phyloP scores from a whole-genome alignment of 352 stramenopile species.

The Pythium dissimile region DNA sequence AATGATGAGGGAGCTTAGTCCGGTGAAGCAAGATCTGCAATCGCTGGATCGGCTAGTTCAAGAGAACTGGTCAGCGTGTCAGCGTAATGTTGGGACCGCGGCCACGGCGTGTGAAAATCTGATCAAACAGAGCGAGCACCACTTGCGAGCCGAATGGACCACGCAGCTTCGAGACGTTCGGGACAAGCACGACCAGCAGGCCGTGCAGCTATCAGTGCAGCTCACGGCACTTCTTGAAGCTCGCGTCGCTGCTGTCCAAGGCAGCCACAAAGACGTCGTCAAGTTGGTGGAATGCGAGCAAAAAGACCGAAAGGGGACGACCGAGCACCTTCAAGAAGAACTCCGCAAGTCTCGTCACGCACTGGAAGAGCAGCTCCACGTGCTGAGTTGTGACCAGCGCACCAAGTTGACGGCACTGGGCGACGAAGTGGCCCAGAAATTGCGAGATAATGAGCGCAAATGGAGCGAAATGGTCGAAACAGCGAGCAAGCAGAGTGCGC shows the following conservation, averaged over 20 bases:
- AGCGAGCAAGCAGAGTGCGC: background rate
- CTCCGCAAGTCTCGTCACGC: slow-evolving; percentile 40
- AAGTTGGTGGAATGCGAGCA: slow-evolving; percentile 33
- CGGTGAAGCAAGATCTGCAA: slow-evolving; percentile 5
- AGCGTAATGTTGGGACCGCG: background rate
- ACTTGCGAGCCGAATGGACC: slow-evolving; percentile 5
- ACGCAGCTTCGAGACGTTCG: slow-evolving; percentile 6
- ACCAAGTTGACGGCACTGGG: slow-evolving; percentile 25
- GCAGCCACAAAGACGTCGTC: slow-evolving; percentile 13
- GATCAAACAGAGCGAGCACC: slow-evolving; percentile 9
- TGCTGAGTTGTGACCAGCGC: slow-evolving; percentile 34
- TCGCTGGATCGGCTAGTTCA: background rate
- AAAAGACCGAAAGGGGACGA: slow-evolving; percentile 36
- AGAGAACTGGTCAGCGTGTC: slow-evolving; percentile 1
- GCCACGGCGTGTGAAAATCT: background rate
- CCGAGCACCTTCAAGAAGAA: slow-evolving; percentile 39
- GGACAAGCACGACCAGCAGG: slow-evolving; percentile 15
- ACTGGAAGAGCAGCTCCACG: slow-evolving; percentile 50
- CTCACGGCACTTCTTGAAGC: slow-evolving; percentile 2
- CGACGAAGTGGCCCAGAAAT: slow-evolving; percentile 31
- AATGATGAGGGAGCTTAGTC: background rate
- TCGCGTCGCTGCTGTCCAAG: slow-evolving; percentile 3
- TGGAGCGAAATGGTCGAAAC: slow-evolving; percentile 10
- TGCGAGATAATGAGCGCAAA: slow-evolving; percentile 18
- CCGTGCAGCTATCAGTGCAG: background rate